Percentiles rank a stretch among this genome's conserved stretches.
Evolutionary conservation across 768 basidiomycete genomes (phyloP).

Genomic region (Auriscalpium microsporum): DNA sequence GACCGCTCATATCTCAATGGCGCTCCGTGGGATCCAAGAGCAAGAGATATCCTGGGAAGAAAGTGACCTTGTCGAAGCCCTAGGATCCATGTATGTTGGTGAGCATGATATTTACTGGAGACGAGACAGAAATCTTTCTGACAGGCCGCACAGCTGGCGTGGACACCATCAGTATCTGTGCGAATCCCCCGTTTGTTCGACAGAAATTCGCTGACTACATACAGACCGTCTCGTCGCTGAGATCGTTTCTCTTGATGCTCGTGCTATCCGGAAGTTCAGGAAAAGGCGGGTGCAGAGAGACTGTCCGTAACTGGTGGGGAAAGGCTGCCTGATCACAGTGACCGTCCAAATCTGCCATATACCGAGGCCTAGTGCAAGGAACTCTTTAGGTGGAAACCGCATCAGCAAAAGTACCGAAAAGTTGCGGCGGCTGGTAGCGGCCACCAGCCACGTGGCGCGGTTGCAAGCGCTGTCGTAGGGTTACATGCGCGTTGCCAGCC

Average conservation of each 20-base stretch:
- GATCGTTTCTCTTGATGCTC: constrained; percentile 63
- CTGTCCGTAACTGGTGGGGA: constrained; percentile 43
- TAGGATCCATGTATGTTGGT: not conserved
- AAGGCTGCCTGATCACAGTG: constrained; percentile 52
- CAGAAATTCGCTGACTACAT: not conserved
- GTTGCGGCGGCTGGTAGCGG: no score
- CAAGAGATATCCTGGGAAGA: not conserved
- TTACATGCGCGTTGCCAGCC: no score
- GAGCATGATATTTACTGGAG: not conserved
- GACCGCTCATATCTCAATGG: not conserved
- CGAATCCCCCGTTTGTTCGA: constrained; percentile 1
- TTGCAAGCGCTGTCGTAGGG: no score
- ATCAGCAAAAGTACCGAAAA: no score
- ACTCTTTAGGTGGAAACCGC: constrained; percentile 44
- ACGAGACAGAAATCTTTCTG: not conserved
- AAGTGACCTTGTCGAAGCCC: not conserved
- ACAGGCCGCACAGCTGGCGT: constrained; percentile 39
- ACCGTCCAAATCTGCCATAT: constrained; percentile 49
- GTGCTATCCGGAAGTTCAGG: constrained; percentile 46
- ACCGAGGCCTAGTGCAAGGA: constrained; percentile 52
- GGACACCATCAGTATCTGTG: constrained; percentile 42
- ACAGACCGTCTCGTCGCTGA: constrained; percentile 47
- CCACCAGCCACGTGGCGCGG: no score
- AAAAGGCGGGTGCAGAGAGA: constrained; percentile 51
- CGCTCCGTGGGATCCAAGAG: not conserved